Base-by-base conservation (phyloP, 164 flowering plant genomes). In the Aristolochia contorta region DNA sequence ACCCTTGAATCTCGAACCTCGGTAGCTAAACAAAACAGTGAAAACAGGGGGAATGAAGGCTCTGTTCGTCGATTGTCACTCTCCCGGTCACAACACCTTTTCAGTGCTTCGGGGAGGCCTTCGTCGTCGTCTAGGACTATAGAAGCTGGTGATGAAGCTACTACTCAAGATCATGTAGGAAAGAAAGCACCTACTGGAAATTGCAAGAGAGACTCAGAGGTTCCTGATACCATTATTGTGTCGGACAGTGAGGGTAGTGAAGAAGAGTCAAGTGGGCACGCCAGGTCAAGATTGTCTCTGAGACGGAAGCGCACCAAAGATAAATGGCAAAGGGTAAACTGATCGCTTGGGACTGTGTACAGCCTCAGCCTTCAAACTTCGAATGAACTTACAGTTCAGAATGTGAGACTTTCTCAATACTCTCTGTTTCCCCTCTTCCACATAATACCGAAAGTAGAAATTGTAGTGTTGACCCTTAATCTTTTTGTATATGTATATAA, bases 221-320 rank as follows among this genome's bases (percentile, higher is more conserved):
- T 71, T 37, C 22, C 62, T 48, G 80, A 78, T 15, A 56, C 63
- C 0, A 68, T 79, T 37, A 74, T 86, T 67, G 90, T 89, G 57
- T 70, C 86, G 69, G 97, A 84, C 65, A 89, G 96, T 68, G 91
- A 89, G 67, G 92, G 83, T 30, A 88, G 92, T 56, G 94, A 89
- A 23, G 87, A 85, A 32, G 89, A 84, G 58, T 62, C 8, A 21
- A 57, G 57, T 16, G 61, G 27, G 46, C 55, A 54, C 12, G 57
- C 33, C 30, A 84, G 77, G 71, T 68, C 74, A 18, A 80, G 73
- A 33, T 53, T 75, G 63, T 71, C 72, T 25, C 63, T 79, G 14
- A 61, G 67, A 16, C 55, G 82, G 33, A 79, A 68, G 65, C 76
- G 73, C 56, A 24, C 68, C 32, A 74, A 47, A 79, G 74, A 63